Base-by-base conservation (phyloP, 2,329 filamentous ascomycete genomes). In the Epichloe gansuensis region DNA sequence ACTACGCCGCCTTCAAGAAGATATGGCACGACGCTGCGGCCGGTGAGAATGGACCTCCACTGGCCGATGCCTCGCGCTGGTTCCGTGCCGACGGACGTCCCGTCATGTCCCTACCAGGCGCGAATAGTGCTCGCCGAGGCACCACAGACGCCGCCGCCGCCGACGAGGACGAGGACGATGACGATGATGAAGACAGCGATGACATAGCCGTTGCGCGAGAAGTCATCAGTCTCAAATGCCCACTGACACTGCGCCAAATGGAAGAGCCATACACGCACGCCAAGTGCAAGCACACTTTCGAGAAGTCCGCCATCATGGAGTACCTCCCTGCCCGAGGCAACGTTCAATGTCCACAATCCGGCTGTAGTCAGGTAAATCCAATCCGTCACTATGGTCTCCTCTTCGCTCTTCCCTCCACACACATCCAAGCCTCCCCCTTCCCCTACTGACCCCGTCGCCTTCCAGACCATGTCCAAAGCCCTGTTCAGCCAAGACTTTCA, bases 231-330 rank as follows among this genome's bases (percentile, higher is more conserved):
- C 77, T 84, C 35, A 82, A 79, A 59, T 90, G 86, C 60, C 84
- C 85, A 0, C 64, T 90, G 21, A 85, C 84, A 0, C 70, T 89
- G 57, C 71, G 72, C 49, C 71, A 76, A 44, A 82, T 88, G 70
- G 69, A 71, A 42, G 75, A 87, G 50, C 86, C 86, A 0, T 81
- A 79, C 60, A 85, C 78, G 51, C 86, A 79, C 59, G 69, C 63
- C 13, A 77, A 78, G 57, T 90, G 86, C 70, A 81, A 78, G 51
- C 86, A 90, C 64, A 82, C 77, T 0, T 90, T 87, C 62, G 84
- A 90, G 61, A 83, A 79, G 64, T 61, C 64, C 1, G 78, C 80
- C 0, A 82, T 90, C 40, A 53, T 78, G 25, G 75, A 80, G n/a
- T 71, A 71, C 54, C 43, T 82, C 72, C 63, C 73, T 73, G 51